These are phyloP conservation scores for peach (Prunus persica) DNA, from an alignment of 306 rosid genomes.

Conservation along the genomic window DNA sequence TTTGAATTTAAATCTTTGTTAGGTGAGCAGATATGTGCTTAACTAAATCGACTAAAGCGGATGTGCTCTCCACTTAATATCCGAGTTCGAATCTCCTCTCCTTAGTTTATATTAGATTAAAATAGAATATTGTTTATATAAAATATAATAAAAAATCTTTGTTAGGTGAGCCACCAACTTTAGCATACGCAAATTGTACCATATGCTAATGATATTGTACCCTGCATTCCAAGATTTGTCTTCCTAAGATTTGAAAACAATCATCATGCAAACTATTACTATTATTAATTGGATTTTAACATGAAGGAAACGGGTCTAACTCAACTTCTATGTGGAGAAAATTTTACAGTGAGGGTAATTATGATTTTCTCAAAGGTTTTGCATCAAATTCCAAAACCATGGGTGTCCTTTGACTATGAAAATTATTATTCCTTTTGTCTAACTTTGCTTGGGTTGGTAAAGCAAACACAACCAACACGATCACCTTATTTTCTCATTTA, in stretches of 20 bases:
- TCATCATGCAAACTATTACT: background rate
- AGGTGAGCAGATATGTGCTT: too few relatives aligned
- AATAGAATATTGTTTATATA: too few relatives aligned
- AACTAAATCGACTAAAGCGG: too few relatives aligned
- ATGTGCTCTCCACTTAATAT: too few relatives aligned
- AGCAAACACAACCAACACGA: conserved; percentile 5
- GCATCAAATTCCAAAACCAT: conserved; percentile 2
- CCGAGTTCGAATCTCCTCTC: accelerated
- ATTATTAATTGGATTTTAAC: background rate
- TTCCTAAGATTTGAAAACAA: background rate
- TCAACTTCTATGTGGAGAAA: background rate
- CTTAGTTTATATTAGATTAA: too few relatives aligned
- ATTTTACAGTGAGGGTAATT: background rate
- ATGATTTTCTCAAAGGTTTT: background rate
- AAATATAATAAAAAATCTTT: background rate
- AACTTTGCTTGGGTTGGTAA: background rate
- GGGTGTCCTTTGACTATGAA: background rate
- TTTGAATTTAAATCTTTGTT: background rate
- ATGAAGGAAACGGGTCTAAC: conserved; percentile 4
- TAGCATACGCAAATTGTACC: background rate
- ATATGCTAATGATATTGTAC: background rate
- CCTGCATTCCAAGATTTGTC: conserved; percentile 2
- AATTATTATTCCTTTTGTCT: conserved; percentile 2
- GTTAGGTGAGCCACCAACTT: conserved; percentile 9
- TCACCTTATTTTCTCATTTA: background rate